Percentiles rank a stretch among this genome's conserved stretches.
Evolutionary conservation across 2,329 filamentous ascomycete species (phyloP).

Genomic region (Pseudogymnoascus sp.): DNA sequence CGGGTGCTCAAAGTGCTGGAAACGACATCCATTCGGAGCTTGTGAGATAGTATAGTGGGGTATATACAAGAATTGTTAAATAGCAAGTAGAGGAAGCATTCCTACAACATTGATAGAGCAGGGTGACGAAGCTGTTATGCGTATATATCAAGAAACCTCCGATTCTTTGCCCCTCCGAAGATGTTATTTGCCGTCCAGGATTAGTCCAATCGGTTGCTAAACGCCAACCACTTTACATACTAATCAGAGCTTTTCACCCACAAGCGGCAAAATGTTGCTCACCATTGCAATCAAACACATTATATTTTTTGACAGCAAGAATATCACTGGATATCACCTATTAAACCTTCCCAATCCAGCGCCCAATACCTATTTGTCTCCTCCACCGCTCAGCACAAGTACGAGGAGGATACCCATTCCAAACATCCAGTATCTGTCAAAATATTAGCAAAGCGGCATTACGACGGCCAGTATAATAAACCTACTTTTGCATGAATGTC

Average conservation of each 20-base stretch:
- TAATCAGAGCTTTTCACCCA: neutral
- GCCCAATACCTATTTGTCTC: neutral
- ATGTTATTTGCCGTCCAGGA: neutral
- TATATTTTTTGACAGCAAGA: neutral
- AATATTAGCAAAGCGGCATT: neutral
- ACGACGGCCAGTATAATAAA: constrained; percentile 14
- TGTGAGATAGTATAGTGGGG: neutral
- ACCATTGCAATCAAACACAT: neutral
- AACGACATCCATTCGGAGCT: neutral
- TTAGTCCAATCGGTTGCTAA: neutral
- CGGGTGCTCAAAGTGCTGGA: neutral
- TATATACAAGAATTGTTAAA: neutral
- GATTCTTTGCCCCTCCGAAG: neutral
- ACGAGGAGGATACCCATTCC: constrained; percentile 8
- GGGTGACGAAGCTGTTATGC: neutral
- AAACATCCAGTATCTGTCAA: constrained; percentile 8
- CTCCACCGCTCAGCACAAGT: neutral
- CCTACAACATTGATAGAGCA: neutral
- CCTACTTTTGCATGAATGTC: constrained; percentile 60
- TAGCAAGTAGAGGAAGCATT: neutral
- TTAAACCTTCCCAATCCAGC: neutral
- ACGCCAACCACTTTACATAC: neutral
- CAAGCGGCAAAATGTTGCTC: neutral
- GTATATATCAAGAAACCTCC: neutral
- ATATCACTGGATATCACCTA: neutral